These are phyloP conservation scores for Citrus unshiu DNA, from an alignment of 345 rosid genomes.

Conservation along the genomic window DNA sequence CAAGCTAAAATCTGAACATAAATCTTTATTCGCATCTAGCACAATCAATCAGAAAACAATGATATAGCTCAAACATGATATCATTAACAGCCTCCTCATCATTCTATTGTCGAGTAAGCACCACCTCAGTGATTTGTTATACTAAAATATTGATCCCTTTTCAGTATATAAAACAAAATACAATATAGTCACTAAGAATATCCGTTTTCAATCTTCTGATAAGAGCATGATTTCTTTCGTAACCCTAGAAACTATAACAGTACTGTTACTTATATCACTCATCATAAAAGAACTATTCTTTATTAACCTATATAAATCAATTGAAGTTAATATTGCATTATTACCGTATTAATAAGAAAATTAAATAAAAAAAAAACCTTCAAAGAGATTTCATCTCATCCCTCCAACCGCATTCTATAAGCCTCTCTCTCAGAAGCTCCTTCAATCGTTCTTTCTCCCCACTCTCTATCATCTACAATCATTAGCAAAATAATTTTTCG, in stretches of 20 bases:
- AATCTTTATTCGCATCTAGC: neutral
- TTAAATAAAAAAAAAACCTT: slow-evolving; percentile 23
- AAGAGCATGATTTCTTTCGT: neutral
- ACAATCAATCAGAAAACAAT: neutral
- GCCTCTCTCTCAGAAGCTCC: slow-evolving; percentile 77
- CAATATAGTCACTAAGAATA: neutral
- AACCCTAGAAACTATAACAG: too few relatives aligned
- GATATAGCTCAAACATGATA: neutral
- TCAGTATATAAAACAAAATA: neutral
- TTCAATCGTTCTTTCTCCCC: slow-evolving; percentile 68
- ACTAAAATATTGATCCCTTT: neutral
- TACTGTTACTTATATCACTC: too few relatives aligned
- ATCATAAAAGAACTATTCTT: neutral
- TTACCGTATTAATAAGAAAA: slow-evolving; percentile 6
- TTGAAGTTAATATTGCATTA: neutral
- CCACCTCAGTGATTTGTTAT: neutral
- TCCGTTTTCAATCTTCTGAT: neutral
- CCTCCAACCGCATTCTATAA: slow-evolving; percentile 81
- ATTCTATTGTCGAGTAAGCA: neutral
- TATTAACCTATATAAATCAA: neutral
- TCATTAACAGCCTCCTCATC: neutral
- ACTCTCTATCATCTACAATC: slow-evolving; percentile 53
- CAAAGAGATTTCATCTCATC: slow-evolving; percentile 83
- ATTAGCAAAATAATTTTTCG: neutral
- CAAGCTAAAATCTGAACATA: neutral